Evolutionary conservation across 192 early-diverging fungal species (phyloP), one percentile per base, ranked within the genome.

Genomic region (Gigaspora rosea): DNA sequence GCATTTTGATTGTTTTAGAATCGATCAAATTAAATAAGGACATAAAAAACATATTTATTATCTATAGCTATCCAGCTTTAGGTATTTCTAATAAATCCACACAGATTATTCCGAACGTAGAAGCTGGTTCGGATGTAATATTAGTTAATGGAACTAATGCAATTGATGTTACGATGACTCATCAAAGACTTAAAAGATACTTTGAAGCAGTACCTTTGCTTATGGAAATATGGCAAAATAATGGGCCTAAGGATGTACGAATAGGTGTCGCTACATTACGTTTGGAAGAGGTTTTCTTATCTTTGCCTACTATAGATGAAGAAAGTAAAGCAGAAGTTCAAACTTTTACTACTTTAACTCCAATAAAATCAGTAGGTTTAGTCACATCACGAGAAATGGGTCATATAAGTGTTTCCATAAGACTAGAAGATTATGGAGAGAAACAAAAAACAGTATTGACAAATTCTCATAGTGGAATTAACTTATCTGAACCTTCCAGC

Each of bases 161-260:
- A 3, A 67, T 76, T 46, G 62, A 76, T 22, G 75, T 76, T 46
- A 76, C 5, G 18, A 76, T 76, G 62, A 66, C 75, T 41, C 75
- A 22, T 33, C 75, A 66, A 36, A 33, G 75, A 56, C 56, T 76
- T 27, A 9, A 50, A 56, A 62, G 64, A 67, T 76, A 76, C 13
- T 76, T 76, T 76, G 75, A 76, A 27, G 52, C 49, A 4, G 75
- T 67, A 27, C 75, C 75, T 47, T 76, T 76, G 33, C 52, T 76
- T 22, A 67, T 76, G 64, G 75, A 76, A 57, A 50, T 76, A 76
- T 67, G 75, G 50, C 75, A 76, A 22, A 18, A 18, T 35, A 16
- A 33, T 13, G 75, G 67, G 20, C 41, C 20, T 57, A 76, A 67
- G 35, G 32, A 76, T 57, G 27, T 54, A 56, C 47, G 67, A 76